Conservation (phyloP, 495 filamentous ascomycete genomes). For the Penicillium arizonense region DNA sequence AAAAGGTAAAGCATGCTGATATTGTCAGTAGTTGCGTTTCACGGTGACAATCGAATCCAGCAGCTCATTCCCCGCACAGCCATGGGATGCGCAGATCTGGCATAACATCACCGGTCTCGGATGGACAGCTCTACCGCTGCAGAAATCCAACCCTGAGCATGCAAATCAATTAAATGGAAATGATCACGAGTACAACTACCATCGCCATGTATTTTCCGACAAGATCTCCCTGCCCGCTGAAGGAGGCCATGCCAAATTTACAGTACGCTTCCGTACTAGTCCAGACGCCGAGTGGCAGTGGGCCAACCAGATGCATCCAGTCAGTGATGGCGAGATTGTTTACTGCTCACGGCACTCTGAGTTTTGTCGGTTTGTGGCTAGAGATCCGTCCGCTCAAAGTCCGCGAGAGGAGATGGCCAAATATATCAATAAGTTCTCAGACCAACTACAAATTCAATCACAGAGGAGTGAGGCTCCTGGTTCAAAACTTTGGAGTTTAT, state of each 20-base stretch:
- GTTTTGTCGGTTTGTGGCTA: not conserved
- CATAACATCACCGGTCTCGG: constrained; percentile 54
- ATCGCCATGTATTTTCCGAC: constrained; percentile 40
- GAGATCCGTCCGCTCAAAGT: constrained; percentile 13
- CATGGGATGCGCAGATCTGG: constrained; percentile 78
- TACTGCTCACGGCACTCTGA: constrained; percentile 13
- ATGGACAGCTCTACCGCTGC: constrained; percentile 37
- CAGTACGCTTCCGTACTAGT: constrained; percentile 66
- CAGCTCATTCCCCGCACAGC: constrained; percentile 48
- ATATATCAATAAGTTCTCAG: constrained; percentile 60
- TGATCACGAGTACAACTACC: constrained; percentile 16
- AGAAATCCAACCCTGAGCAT: constrained; percentile 20
- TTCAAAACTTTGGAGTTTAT: constrained; percentile 69
- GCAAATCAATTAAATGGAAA: constrained; percentile 34
- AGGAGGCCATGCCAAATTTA: constrained; percentile 57
- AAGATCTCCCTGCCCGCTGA: constrained; percentile 31
- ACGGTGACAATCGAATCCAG: constrained; percentile 72
- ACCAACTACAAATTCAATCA: constrained; percentile 53
- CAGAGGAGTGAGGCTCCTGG: constrained; percentile 66
- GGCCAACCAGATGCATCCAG: constrained; percentile 61
- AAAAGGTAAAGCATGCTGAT: not conserved
- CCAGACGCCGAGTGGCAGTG: constrained; percentile 66
- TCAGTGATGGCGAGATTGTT: constrained; percentile 63
- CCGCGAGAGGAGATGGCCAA: constrained; percentile 48
- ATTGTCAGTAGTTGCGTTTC: constrained; percentile 48